A percentile compares a stretch with the other conserved stretches of the same genome.
phyloP scores from a whole-genome alignment of 169 alveolate species.

The Cryptosporidium sp. region DNA sequence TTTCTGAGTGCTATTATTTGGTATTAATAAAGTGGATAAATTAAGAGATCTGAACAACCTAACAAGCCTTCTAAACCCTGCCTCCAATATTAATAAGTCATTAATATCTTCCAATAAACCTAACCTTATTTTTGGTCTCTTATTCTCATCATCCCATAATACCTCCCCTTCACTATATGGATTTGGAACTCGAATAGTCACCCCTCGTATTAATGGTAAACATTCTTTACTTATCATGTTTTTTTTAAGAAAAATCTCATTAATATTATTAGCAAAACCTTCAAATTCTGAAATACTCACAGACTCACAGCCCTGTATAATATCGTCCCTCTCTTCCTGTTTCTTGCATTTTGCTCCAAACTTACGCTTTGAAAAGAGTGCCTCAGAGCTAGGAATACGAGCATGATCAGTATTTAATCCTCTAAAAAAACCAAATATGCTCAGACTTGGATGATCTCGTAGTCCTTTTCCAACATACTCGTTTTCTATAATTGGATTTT shows the following conservation, averaged over 20 bases:
- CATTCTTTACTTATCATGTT: conserved; percentile 20
- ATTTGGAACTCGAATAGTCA: conserved; percentile 41
- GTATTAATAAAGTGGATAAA: conserved; percentile 16
- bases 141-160: conserved; percentile 31
- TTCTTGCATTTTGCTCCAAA: conserved; percentile 32
- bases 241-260: background rate
- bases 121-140: conserved; percentile 8
- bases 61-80: conserved; percentile 41
- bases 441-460: conserved; percentile 40
- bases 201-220: conserved; percentile 32
- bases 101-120: conserved; percentile 34
- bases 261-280: conserved; percentile 27
- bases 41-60: conserved; percentile 33
- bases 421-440: conserved; percentile 51
- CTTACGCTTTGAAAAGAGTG: conserved; percentile 30
- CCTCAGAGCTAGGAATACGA: conserved; percentile 31
- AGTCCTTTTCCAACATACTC: conserved; percentile 38
- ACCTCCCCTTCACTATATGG: conserved; percentile 67
- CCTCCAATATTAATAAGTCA: conserved; percentile 52
- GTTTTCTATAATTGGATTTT: conserved; percentile 43
- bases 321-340: conserved; percentile 31
- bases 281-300: conserved; percentile 58
- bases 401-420: background rate
- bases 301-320: conserved; percentile 56
- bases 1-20: background rate